phyloP scores from a whole-genome alignment of 192 early-diverging fungal species.

The Umbelopsis isabellina region DNA sequence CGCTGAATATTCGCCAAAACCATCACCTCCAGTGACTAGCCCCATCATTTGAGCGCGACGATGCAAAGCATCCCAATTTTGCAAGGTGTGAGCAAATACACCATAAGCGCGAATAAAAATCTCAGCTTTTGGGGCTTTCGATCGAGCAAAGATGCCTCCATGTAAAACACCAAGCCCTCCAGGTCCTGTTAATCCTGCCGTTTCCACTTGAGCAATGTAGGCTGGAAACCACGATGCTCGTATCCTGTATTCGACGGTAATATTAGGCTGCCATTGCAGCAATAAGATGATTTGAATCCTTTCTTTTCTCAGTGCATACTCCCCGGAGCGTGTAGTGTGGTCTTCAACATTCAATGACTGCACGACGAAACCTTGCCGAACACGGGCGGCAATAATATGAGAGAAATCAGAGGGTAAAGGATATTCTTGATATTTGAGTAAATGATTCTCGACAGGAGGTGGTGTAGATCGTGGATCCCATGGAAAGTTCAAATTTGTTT shows the following conservation, averaged over 20 bases:
- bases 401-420: conserved; percentile 59
- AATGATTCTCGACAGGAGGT: conserved; percentile 61
- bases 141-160: conserved; percentile 34
- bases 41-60: conserved; percentile 46
- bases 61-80: conserved; percentile 43
- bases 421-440: conserved; percentile 68
- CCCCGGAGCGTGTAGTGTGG: conserved; percentile 36
- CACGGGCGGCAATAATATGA: conserved; percentile 63
- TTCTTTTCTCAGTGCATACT: conserved; percentile 36
- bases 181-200: conserved; percentile 1
- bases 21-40: conserved; percentile 29
- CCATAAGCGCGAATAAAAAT: conserved; percentile 53
- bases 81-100: conserved; percentile 45
- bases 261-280: conserved; percentile 73
- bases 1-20: conserved; percentile 24
- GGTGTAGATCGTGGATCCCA: conserved; percentile 68
- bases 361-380: conserved; percentile 73
- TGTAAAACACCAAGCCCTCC: conserved; percentile 10
- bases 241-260: conserved; percentile 76
- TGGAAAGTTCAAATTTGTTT: conserved; percentile 56
- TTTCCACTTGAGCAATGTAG: conserved; percentile 11
- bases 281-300: conserved; percentile 67
- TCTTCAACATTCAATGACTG: conserved; percentile 55
- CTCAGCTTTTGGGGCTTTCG: conserved; percentile 51
- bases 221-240: conserved; percentile 44